These are phyloP conservation scores for Lasiosphaeria miniovina DNA, from an alignment of 495 filamentous ascomycete genomes.

Conservation along the genomic window DNA sequence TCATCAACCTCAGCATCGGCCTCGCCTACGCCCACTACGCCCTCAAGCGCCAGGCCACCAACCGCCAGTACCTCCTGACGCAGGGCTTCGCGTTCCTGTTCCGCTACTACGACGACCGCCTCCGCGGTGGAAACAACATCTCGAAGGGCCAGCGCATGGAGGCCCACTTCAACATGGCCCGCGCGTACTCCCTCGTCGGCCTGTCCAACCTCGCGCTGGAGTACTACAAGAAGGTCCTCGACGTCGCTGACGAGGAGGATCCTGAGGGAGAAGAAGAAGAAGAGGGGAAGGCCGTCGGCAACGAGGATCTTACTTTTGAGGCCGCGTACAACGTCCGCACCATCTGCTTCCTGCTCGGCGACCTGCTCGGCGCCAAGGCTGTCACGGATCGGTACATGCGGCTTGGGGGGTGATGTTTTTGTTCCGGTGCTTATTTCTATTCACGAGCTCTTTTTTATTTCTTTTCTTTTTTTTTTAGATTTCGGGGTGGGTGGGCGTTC, in stretches of 20 bases:
- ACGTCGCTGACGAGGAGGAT: slow-evolving; percentile 15
- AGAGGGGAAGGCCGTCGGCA: slow-evolving; percentile 14
- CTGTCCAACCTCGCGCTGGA: slow-evolving; percentile 72
- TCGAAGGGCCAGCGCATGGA: slow-evolving; percentile 59
- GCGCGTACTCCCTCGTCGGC: slow-evolving; percentile 78
- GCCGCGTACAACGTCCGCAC: slow-evolving; percentile 73
- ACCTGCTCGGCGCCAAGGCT: slow-evolving; percentile 29
- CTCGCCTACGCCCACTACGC: slow-evolving; percentile 81
- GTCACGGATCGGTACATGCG: slow-evolving; percentile 29
- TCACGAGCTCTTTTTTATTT: too few species aligned
- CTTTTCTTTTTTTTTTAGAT: too few species aligned
- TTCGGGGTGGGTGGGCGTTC: too few species aligned
- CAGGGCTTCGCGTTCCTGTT: slow-evolving; percentile 81
- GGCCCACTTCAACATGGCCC: slow-evolving; percentile 84
- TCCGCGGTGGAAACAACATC: slow-evolving; percentile 7
- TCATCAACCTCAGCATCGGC: slow-evolving; percentile 69
- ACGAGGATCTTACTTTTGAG: slow-evolving; percentile 66
- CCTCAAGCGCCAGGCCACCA: slow-evolving; percentile 83
- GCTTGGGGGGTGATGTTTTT: slow-evolving; percentile 20
- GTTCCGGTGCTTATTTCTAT: too few species aligned
- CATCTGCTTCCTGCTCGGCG: slow-evolving; percentile 33
- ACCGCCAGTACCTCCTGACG: slow-evolving; percentile 78
- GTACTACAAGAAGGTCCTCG: slow-evolving; percentile 58
- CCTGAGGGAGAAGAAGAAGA: slow-evolving; percentile 1
- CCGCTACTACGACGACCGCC: slow-evolving; percentile 64